phyloP scores from a whole-genome alignment of 139 green algal species.

The Desmodesmus armatus region DNA sequence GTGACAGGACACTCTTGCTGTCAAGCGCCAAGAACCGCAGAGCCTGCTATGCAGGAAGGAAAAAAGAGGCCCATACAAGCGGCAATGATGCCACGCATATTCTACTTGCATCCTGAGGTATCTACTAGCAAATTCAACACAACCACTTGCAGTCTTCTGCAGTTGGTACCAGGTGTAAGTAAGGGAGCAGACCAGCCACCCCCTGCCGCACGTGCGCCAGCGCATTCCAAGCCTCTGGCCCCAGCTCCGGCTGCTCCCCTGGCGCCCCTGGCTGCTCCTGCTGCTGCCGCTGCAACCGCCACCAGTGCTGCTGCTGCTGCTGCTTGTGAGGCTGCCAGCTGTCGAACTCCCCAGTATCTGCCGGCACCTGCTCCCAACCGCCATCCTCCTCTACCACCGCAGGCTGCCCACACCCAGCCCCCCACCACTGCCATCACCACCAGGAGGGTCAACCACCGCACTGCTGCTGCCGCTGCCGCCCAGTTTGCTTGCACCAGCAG shows the following conservation, averaged over 20 bases:
- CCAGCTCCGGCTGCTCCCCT: background rate
- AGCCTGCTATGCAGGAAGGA: too few relatives aligned
- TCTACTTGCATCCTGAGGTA: background rate
- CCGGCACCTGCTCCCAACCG: slow-evolving; percentile 27
- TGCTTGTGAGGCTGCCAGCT: slow-evolving; percentile 25
- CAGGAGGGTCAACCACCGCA: background rate
- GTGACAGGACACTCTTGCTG: too few relatives aligned
- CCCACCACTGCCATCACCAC: background rate
- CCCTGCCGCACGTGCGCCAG: slow-evolving; percentile 31
- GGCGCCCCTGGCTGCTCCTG: background rate
- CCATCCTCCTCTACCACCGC: background rate
- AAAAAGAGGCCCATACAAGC: too few relatives aligned
- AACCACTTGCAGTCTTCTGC: background rate
- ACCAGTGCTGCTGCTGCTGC: slow-evolving; percentile 19
- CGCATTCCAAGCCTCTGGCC: slow-evolving; percentile 30
- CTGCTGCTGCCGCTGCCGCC: background rate
- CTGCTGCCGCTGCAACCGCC: background rate
- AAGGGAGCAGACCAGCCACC: too few relatives aligned
- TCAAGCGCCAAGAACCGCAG: too few relatives aligned
- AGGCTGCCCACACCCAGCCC: background rate
- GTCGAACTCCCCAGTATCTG: slow-evolving; percentile 21
- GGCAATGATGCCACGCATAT: too few relatives aligned
- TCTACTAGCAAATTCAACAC: background rate
- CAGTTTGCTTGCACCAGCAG: background rate
- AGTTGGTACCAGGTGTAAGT: background rate